These are phyloP conservation scores for Geotrichum candidum DNA, from an alignment of 1,139 yeast species.

Conservation along the genomic window DNA sequence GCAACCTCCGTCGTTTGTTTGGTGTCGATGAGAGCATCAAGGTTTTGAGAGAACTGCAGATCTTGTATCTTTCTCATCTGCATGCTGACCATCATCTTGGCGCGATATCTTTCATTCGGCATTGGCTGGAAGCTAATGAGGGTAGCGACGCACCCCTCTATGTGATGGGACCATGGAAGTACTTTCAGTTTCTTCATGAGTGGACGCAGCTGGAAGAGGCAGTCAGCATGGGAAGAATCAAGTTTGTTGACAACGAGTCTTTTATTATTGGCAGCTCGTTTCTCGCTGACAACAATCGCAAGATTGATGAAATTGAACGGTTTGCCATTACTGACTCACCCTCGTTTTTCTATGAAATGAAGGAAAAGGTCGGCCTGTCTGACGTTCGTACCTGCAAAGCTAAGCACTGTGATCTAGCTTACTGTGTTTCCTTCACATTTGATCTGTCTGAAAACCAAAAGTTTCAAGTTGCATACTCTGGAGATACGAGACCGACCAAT, in stretches of 20 bases:
- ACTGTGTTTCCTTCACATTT: constrained; percentile 60
- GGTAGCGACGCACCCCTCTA: constrained; percentile 36
- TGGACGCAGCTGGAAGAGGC: constrained; percentile 56
- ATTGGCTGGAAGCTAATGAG: constrained; percentile 51
- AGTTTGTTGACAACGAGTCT: constrained; percentile 64
- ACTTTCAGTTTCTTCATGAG: constrained; percentile 59
- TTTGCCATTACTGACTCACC: background rate
- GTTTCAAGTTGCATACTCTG: constrained; percentile 81
- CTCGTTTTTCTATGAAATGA: constrained; percentile 1
- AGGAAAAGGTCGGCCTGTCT: constrained; percentile 8
- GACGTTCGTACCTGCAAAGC: constrained; percentile 63
- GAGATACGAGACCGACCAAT: constrained; percentile 84
- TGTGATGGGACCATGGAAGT: constrained; percentile 73
- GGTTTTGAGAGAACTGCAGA: constrained; percentile 51
- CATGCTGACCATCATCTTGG: constrained; percentile 99
- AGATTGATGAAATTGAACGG: background rate
- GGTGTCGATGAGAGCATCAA: constrained; percentile 41
- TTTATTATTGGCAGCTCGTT: constrained; percentile 37
- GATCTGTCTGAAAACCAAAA: constrained; percentile 20
- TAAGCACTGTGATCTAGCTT: constrained; percentile 78
- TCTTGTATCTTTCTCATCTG: constrained; percentile 76
- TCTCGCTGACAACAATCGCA: constrained; percentile 17
- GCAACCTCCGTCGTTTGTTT: constrained; percentile 60
- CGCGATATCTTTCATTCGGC: constrained; percentile 56
- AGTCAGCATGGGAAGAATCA: constrained; percentile 42